phyloP scores from a whole-genome alignment of 225 moss, liverwort and hornwort species.

The Antitrichia curtipendula region DNA sequence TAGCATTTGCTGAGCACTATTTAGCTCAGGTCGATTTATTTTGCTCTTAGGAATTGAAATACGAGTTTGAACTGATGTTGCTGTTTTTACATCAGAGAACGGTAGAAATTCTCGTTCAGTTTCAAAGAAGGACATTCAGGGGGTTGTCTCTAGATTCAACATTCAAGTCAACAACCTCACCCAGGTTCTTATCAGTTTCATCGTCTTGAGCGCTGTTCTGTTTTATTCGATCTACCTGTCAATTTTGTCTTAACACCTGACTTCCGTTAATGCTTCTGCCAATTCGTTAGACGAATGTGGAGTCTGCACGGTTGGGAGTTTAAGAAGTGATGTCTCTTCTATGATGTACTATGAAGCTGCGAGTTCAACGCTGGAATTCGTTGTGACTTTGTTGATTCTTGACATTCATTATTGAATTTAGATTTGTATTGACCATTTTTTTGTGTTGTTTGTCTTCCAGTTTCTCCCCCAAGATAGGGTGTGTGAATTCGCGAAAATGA shows the following conservation, averaged over 20 bases:
- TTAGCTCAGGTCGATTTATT: neutral
- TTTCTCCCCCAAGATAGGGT: conserved; percentile 98
- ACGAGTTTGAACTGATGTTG: neutral
- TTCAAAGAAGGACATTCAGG: conserved; percentile 64
- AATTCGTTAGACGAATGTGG: neutral
- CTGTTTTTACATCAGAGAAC: no score
- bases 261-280: neutral
- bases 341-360: neutral
- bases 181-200: conserved; percentile 70
- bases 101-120: neutral
- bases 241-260: neutral
- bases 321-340: neutral
- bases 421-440: neutral
- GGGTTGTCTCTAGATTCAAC: conserved; percentile 62
- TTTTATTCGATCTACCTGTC: neutral
- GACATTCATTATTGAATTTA: neutral
- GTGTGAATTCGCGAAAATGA: conserved; percentile 92
- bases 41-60: neutral
- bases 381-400: neutral
- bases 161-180: conserved; percentile 92
- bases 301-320: neutral
- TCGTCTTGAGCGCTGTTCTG: neutral
- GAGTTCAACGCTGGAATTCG: neutral
- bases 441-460: conserved; percentile 18
- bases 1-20: neutral